Percentiles rank a stretch among this genome's conserved stretches.
Evolutionary conservation across 2,329 filamentous ascomycete species (phyloP).

Genomic region (Colletotrichum somersetense): DNA sequence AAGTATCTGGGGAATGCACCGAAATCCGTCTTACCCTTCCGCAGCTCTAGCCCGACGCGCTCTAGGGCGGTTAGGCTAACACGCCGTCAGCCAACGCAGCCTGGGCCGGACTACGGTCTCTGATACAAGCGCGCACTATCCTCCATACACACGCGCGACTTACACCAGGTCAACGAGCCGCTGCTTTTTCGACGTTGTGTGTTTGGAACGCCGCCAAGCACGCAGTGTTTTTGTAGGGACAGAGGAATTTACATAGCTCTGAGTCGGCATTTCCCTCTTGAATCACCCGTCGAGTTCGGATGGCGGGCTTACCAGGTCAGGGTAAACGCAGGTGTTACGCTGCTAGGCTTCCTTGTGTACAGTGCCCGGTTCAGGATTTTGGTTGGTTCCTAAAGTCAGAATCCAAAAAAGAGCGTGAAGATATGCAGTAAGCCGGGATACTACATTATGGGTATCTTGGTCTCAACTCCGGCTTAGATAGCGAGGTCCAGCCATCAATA

Average conservation of each 20-base stretch:
- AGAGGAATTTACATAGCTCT: constrained; percentile 1
- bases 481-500: background rate
- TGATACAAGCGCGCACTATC: constrained; percentile 1
- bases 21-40: background rate
- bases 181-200: constrained; percentile 2
- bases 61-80: constrained; percentile 29
- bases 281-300: background rate
- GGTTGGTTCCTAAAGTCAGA: too few relatives aligned
- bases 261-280: background rate
- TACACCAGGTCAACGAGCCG: background rate
- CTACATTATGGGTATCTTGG: background rate
- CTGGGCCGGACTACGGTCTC: background rate
- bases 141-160: constrained; percentile 12
- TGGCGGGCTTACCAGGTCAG: background rate
- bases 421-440: background rate
- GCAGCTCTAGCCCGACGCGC: constrained; percentile 11
- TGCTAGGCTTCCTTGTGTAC: constrained; percentile 1
- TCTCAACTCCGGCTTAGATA: background rate
- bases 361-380: too few relatives aligned
- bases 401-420: background rate
- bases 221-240: background rate
- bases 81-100: constrained; percentile 34
- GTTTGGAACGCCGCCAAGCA: background rate
- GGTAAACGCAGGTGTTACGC: background rate
- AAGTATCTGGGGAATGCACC: constrained; percentile 1